Evolutionary conservation across 2,329 filamentous ascomycete species (phyloP), one percentile per base, ranked within the genome.

Genomic region (Penicillium glabrum): DNA sequence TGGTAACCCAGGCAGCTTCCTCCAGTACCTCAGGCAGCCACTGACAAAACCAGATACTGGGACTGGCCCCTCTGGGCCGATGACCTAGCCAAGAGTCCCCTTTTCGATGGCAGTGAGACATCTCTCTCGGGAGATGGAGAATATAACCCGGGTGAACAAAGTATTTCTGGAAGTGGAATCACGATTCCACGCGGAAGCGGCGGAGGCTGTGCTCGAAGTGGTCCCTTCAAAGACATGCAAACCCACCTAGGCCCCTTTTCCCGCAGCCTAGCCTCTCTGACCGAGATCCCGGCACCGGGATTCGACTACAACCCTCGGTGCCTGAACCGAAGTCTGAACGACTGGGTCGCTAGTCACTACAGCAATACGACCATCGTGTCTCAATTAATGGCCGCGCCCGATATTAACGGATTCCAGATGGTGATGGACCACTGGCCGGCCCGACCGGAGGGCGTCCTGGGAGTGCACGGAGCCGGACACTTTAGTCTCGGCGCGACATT

Each of bases 61-160:
- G 11, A 39, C 3, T 39, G 35, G 35, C 35, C 35, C 10, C 9
- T 73, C 24, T 76, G 69, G 53, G 74, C 73, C 16, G 61, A 63
- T 24, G 67, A 72, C 16, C 67, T 76, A 16, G 56, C 66, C 23
- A 75, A 67, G 59, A 80, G 78, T 3, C 71, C 79, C 10, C 67
- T 82, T 53, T 81, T 81, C 56, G 78, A 82, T 62, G 79, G 80
- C 21, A 77, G 73, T 52, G 75, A 69, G 3, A 70, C 68, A 14
- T 78, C 75, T 43, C 72, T 82, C 61, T 72, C 72, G 3, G 79
- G 80, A 7, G 75, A 81, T 59, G 79, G 80, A 2, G 72, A 62
- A 26, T 71, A 71, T 47, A 65, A 75, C 31, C 53, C 63, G 0
- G 57, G 56, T 23, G 68, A 72, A 51, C 52, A 60, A 51, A 48